Conservation (phyloP, 805 yeast genomes). For the Pichia cephalocereana region DNA sequence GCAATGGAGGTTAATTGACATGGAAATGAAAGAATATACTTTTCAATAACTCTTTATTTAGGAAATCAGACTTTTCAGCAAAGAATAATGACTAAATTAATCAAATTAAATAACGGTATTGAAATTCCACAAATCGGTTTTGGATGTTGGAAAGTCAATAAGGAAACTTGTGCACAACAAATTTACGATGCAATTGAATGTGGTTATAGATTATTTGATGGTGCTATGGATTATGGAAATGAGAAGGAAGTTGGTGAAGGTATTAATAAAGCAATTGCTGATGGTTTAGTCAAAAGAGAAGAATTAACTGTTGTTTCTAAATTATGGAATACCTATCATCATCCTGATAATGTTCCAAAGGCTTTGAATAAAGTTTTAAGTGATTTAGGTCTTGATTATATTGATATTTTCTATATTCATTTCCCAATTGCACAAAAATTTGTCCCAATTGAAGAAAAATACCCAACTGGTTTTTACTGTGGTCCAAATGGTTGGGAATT, state of each 20-base stretch:
- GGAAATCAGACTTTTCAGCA: no score
- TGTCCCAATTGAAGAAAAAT: slow-evolving; percentile 68
- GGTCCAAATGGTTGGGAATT: slow-evolving; percentile 41
- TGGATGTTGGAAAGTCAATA: slow-evolving; percentile 50
- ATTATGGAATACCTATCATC: slow-evolving; percentile 82
- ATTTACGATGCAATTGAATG: slow-evolving; percentile 73
- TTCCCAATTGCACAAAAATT: slow-evolving; percentile 83
- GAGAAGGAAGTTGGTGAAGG: slow-evolving; percentile 65
- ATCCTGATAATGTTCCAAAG: slow-evolving; percentile 58
- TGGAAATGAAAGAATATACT: no score
- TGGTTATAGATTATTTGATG: slow-evolving; percentile 73
- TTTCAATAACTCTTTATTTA: no score
- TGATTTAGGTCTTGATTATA: slow-evolving; percentile 71
- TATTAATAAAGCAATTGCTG: slow-evolving; percentile 43
- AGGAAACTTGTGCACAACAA: slow-evolving; percentile 39
- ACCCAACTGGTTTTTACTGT: slow-evolving; percentile 71
- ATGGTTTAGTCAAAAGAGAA: slow-evolving; percentile 63
- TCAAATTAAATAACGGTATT: slow-evolving; percentile 25
- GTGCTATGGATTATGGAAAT: slow-evolving; percentile 65
- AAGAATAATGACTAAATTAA: neutral
- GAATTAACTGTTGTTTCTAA: slow-evolving; percentile 76
- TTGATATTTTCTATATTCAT: slow-evolving; percentile 80
- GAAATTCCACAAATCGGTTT: slow-evolving; percentile 46
- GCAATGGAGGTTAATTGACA: no score
- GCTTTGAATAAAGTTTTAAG: slow-evolving; percentile 56